A percentile compares a stretch with the other conserved stretches of the same genome.
Conservation (phyloP, 192 early-diverging fungal species). For the Coemansia sp. region DNA sequence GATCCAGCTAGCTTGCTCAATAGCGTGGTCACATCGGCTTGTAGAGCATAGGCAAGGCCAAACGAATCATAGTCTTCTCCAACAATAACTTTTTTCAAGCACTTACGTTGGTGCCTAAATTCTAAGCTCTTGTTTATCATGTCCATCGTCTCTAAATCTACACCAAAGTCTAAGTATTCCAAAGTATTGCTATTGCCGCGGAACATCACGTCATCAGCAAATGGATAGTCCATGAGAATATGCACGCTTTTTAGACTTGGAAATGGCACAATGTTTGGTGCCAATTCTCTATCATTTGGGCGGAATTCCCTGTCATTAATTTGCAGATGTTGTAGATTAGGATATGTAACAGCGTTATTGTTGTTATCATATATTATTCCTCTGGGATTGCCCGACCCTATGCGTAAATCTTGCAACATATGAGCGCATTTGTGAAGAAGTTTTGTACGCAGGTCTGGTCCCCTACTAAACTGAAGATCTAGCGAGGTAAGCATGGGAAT, state of each 20-base stretch:
- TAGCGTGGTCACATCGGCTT: not conserved
- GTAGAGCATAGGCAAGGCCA: not conserved
- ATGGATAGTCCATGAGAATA: not conserved
- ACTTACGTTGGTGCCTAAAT: not conserved
- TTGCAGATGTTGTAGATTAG: slow-evolving; percentile 6
- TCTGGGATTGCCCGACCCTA: not conserved
- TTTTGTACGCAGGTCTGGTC: not conserved
- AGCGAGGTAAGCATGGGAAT: not conserved
- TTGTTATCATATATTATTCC: not conserved
- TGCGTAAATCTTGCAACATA: not conserved
- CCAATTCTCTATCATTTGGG: not conserved
- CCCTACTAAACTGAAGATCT: not conserved
- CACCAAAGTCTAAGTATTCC: not conserved
- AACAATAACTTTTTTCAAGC: not conserved
- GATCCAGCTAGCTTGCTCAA: not conserved
- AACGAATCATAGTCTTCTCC: not conserved
- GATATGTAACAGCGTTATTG: slow-evolving; percentile 1
- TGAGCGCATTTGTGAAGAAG: not conserved
- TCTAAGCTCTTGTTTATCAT: not conserved
- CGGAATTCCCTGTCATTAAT: not conserved
- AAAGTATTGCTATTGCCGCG: slow-evolving; percentile 8
- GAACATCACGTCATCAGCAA: slow-evolving; percentile 8
- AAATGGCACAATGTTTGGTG: slow-evolving; percentile 5
- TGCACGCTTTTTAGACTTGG: not conserved
- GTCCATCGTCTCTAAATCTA: not conserved